Conservation (phyloP, 768 basidiomycete species). For the Auricularia cornea region DNA sequence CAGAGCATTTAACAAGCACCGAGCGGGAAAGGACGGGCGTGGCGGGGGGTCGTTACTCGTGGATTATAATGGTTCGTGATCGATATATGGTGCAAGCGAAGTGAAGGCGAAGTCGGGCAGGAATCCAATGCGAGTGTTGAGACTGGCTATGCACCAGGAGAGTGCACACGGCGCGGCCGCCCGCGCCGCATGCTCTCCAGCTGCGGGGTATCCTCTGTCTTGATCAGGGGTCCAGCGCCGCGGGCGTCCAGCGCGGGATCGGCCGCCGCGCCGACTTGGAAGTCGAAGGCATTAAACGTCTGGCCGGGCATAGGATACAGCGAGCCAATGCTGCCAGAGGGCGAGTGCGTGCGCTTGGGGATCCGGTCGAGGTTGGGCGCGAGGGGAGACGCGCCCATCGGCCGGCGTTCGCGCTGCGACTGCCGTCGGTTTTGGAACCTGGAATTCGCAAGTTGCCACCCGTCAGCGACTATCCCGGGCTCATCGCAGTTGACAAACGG, state of each 20-base stretch:
- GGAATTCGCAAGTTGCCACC: too few relatives aligned
- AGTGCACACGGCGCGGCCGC: background rate
- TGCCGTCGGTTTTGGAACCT: slow-evolving; percentile 85
- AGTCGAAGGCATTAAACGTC: background rate
- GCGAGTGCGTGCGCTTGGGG: background rate
- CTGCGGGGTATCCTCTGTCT: background rate
- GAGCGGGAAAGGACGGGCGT: background rate
- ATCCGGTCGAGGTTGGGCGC: background rate
- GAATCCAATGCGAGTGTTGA: background rate
- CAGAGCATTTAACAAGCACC: background rate
- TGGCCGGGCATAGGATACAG: background rate
- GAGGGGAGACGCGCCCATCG: background rate
- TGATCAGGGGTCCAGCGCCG: background rate
- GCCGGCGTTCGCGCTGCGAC: slow-evolving; percentile 23
- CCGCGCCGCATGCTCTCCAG: background rate
- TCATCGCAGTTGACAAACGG: slow-evolving; percentile 4
- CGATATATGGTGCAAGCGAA: too few relatives aligned
- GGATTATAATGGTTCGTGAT: too few relatives aligned
- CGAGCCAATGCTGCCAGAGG: too few relatives aligned
- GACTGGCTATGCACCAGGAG: background rate
- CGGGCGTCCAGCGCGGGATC: background rate
- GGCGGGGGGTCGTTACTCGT: background rate
- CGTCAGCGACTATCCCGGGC: slow-evolving; percentile 7
- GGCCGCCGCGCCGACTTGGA: background rate
- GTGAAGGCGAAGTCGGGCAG: too few relatives aligned